Conservation (phyloP, 148 eudicot species). For the Agrostemma githago region DNA sequence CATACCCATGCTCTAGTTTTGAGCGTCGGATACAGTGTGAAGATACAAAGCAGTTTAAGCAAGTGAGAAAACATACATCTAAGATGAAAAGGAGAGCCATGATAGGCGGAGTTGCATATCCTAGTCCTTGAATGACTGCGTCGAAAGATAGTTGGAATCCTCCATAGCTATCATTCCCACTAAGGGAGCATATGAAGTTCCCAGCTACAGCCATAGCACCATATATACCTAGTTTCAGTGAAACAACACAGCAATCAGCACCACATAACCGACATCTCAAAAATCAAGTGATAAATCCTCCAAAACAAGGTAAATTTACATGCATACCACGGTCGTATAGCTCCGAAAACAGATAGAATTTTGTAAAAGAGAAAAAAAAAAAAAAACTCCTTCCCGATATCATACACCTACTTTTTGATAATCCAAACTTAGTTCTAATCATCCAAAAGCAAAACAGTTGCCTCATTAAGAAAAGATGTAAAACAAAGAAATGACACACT, state of each 20-base stretch:
- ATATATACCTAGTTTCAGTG: conserved; percentile 62
- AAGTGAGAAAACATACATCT: conserved; percentile 49
- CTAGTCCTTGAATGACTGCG: conserved; percentile 83
- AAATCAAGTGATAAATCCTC: background rate
- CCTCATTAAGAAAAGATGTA: background rate
- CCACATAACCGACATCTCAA: background rate
- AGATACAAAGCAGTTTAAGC: too few relatives aligned
- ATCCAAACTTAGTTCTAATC: background rate
- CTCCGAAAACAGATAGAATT: background rate
- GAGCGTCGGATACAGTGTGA: background rate
- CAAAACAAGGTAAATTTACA: background rate
- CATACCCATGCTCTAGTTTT: too few relatives aligned
- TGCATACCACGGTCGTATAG: background rate
- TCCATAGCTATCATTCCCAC: conserved; percentile 70
- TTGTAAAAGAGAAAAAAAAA: too few relatives aligned
- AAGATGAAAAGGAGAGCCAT: conserved; percentile 97
- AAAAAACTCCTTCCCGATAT: too few relatives aligned
- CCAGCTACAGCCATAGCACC: conserved; percentile 97
- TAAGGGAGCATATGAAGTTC: conserved; percentile 68
- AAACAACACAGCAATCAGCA: background rate
- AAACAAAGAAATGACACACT: background rate
- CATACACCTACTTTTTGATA: background rate
- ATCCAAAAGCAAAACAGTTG: background rate
- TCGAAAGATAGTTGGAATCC: conserved; percentile 67
- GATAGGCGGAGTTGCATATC: conserved; percentile 95